Evolutionary conservation across 2,329 filamentous ascomycete genomes (phyloP).

Genomic region (Coleophoma crateriformis): DNA sequence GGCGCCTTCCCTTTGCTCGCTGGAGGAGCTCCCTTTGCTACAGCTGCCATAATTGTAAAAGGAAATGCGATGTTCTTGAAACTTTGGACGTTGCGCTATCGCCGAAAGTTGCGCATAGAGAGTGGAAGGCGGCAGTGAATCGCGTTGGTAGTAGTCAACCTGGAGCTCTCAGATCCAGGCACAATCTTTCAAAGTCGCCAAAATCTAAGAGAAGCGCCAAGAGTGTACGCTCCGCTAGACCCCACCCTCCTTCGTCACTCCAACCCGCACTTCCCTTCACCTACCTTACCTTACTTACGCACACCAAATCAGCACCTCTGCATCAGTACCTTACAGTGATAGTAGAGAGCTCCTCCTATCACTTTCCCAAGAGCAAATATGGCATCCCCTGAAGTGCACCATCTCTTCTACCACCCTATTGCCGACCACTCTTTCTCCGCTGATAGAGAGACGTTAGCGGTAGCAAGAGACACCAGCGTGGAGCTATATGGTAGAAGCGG

Average conservation of each 20-base stretch:
- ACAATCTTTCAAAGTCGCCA: neutral
- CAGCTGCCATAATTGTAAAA: constrained; percentile 1
- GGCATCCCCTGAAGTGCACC: constrained; percentile 85
- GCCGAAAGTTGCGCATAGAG: too few species aligned
- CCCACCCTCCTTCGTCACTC: constrained; percentile 3
- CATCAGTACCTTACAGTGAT: constrained; percentile 44
- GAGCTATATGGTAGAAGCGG: constrained; percentile 78
- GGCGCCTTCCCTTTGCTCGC: constrained; percentile 40
- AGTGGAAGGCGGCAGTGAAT: too few species aligned
- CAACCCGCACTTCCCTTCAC: constrained; percentile 1
- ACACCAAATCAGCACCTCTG: constrained; percentile 2
- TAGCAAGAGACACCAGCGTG: constrained; percentile 83
- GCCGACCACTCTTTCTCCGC: constrained; percentile 97
- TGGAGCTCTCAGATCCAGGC: neutral
- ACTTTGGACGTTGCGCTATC: too few species aligned
- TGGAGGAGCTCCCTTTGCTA: constrained; percentile 28
- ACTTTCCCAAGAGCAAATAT: constrained; percentile 46
- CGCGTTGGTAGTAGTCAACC: too few species aligned
- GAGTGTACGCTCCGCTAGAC: neutral
- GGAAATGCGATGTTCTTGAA: too few species aligned
- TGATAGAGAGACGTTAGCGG: constrained; percentile 81
- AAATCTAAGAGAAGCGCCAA: neutral
- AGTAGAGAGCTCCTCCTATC: constrained; percentile 99
- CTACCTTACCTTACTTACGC: neutral
- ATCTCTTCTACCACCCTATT: constrained; percentile 94